phyloP scores from a whole-genome alignment of 805 yeast species.

The Candida koratica region DNA sequence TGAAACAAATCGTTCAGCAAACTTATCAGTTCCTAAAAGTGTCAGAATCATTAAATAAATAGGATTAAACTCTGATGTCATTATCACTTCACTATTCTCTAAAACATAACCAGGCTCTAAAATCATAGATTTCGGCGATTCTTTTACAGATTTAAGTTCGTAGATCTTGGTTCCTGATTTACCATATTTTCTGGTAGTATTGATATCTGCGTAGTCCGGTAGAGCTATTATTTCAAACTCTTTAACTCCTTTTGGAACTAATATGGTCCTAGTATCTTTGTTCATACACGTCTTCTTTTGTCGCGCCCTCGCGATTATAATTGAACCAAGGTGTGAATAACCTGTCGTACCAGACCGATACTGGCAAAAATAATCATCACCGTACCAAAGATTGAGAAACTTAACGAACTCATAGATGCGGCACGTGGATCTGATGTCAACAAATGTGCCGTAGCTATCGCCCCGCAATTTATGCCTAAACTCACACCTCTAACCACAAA shows the following conservation, averaged over 20 bases:
- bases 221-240: constrained; percentile 7
- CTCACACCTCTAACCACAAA: constrained; percentile 74
- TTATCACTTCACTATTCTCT: constrained; percentile 37
- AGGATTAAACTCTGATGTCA: constrained; percentile 39
- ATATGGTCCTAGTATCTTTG: constrained; percentile 11
- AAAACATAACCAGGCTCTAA: constrained; percentile 35
- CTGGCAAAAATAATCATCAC: constrained; percentile 67
- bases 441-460: constrained; percentile 76
- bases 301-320: too few species aligned
- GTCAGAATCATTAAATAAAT: constrained; percentile 37
- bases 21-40: constrained; percentile 27
- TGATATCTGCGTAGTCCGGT: constrained; percentile 11
- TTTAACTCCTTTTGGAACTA: constrained; percentile 11
- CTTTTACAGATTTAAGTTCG: constrained; percentile 33
- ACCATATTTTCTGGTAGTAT: constrained; percentile 8
- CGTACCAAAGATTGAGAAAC: constrained; percentile 71
- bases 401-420: constrained; percentile 70
- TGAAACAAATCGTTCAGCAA: constrained; percentile 20
- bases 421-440: constrained; percentile 71
- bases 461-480: constrained; percentile 75
- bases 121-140: constrained; percentile 38
- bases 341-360: constrained; percentile 36
- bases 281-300: constrained; percentile 4
- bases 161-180: constrained; percentile 22
- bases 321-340: constrained; percentile 16